Percentiles rank a stretch among this genome's conserved stretches.
These are phyloP conservation scores for Pleurotus ostreatus DNA, from an alignment of 768 basidiomycete genomes.

Conservation along the genomic window DNA sequence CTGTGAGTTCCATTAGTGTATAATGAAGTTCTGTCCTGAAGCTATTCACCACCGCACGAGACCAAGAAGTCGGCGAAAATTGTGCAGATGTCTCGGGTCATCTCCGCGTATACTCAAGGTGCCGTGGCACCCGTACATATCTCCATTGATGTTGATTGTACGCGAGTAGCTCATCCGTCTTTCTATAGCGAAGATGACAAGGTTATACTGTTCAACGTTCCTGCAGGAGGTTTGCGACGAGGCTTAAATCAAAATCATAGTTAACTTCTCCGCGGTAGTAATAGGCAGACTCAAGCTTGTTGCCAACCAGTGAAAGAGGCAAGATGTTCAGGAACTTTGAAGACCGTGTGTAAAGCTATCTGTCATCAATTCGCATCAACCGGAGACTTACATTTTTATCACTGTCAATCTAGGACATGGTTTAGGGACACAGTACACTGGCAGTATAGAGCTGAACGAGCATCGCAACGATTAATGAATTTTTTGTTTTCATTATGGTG, in stretches of 20 bases:
- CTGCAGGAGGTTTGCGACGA: too few species aligned
- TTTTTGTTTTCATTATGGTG: not conserved
- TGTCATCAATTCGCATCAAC: conserved; percentile 4
- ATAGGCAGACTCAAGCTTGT: not conserved
- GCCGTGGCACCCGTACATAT: too few species aligned
- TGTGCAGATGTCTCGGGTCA: too few species aligned
- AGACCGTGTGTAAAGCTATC: conserved; percentile 3
- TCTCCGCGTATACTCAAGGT: too few species aligned
- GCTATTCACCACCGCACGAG: too few species aligned
- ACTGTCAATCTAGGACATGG: not conserved
- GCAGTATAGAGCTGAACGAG: not conserved
- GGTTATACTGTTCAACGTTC: not conserved
- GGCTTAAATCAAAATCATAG: not conserved
- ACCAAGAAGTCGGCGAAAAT: too few species aligned
- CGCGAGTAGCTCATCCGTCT: conserved; percentile 3
- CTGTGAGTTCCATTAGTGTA: not conserved
- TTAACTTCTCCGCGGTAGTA: conserved; percentile 7
- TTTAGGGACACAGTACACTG: too few species aligned
- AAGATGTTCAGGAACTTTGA: not conserved
- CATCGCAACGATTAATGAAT: not conserved
- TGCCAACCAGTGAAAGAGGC: not conserved
- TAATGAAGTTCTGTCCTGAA: not conserved
- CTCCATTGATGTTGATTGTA: not conserved
- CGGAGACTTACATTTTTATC: conserved; percentile 1
- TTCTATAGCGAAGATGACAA: conserved; percentile 9